Base-by-base conservation (phyloP, 495 filamentous ascomycete species). In the Lasiosphaeria hispida region DNA sequence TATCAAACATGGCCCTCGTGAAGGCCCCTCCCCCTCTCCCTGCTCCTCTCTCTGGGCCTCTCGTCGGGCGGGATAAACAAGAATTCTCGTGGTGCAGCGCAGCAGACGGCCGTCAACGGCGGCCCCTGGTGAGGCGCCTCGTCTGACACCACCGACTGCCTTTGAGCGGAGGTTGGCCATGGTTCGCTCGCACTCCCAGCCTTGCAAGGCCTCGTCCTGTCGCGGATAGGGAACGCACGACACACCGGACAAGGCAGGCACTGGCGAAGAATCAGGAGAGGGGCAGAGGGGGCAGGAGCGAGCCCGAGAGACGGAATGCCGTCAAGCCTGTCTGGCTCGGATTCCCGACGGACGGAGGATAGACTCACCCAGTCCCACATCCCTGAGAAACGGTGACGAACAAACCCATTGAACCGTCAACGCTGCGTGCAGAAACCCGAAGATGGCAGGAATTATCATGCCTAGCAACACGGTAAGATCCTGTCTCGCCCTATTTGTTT, bases 301-400 rank as follows among this genome's bases (percentile, higher is more conserved):
- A 30, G 5, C 23, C 23, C 23, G 5, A 5, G 23, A 30, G 23
- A 30, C 23, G 23, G 23, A 30, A 30, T 30, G 23, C 23, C 23
- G 23, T 30, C 23, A 30, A 30, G 23, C 23, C 23, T 30, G 23
- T 30, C 23, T 30, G 43, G 17, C 43, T 17, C 43, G 3, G 13
- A 17, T 47, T 15, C 18, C 17, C 10, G 19, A 23, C 49, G 36
- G 49, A 49, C 23, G 11, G 11, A 8, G 10, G 33, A 34, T 49
- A 30, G 14, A 52, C n/a, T 18, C 33, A 52, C 15, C 37, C 43
- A 17, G 43, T 47, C 14, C 18, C 57, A 38, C 54, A 42, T 61
- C 48, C 59, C 61, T 61, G 59, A 58, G 48, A 66, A 65, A 64
- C 63, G 58, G 57, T 62, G 61, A 61, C 56, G 57, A 59, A 23